phyloP scores from a whole-genome alignment of 2,329 filamentous ascomycete species.

The Aureobasidium sp. region DNA sequence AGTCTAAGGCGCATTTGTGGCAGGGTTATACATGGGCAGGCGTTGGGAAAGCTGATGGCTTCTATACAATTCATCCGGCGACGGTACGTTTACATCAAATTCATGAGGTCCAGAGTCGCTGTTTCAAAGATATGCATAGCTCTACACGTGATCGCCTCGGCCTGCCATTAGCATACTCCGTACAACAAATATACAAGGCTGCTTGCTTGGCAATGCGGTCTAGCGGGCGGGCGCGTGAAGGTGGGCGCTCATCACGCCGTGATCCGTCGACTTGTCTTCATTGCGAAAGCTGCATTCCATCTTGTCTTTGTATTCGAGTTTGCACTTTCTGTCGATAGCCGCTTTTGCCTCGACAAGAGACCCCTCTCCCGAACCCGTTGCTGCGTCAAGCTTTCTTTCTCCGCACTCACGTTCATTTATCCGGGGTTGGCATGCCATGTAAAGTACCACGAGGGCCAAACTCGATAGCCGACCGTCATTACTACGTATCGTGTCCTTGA shows the following conservation, averaged over 20 bases:
- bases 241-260: constrained; percentile 8
- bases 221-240: constrained; percentile 17
- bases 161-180: constrained; percentile 13
- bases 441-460: not conserved
- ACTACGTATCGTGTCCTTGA: not conserved
- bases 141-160: constrained; percentile 15
- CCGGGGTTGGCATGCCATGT: constrained; percentile 16
- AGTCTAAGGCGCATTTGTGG: constrained; percentile 6
- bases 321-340: not conserved
- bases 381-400: constrained; percentile 19
- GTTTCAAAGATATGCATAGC: constrained; percentile 5
- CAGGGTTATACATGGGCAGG: constrained; percentile 11
- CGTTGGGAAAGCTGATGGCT: constrained; percentile 11
- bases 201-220: constrained; percentile 16
- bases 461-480: not conserved
- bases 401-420: constrained; percentile 12
- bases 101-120: not conserved
- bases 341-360: not conserved
- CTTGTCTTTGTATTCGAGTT: not conserved
- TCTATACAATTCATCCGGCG: constrained; percentile 16
- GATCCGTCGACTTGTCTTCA: constrained; percentile 13
- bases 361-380: not conserved
- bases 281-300: not conserved
- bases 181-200: not conserved
- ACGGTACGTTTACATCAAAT: constrained; percentile 16